These are phyloP conservation scores for Phoma sp. DNA, from an alignment of 2,329 filamentous ascomycete species.

Conservation along the genomic window DNA sequence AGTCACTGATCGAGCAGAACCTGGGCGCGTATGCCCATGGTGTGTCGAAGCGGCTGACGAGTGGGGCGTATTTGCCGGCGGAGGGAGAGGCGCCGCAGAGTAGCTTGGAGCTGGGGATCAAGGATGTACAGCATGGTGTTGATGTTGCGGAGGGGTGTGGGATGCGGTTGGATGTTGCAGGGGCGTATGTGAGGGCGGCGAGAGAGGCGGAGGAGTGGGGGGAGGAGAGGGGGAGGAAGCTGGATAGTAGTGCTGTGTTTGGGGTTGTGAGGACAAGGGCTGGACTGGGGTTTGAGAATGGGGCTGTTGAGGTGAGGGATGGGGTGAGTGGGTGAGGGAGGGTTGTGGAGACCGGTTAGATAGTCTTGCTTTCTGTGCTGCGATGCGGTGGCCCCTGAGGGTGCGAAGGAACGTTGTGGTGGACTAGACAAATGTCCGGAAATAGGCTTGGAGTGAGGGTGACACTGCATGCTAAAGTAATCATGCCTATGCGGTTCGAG, in stretches of 20 bases:
- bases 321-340: not conserved
- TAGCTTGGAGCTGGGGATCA: constrained; percentile 57
- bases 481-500: no score
- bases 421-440: no score
- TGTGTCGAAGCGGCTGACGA: constrained; percentile 36
- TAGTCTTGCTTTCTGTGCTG: no score
- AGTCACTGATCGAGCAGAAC: constrained; percentile 50
- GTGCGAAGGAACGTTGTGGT: no score
- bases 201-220: constrained; percentile 51
- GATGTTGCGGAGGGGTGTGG: constrained; percentile 51
- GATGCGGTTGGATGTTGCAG: constrained; percentile 49
- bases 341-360: no score
- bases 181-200: constrained; percentile 54
- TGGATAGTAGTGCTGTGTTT: constrained; percentile 61
- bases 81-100: constrained; percentile 52
- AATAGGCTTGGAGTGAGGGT: no score
- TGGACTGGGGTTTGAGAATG: constrained; percentile 54
- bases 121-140: constrained; percentile 60
- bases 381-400: no score
- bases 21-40: constrained; percentile 36
- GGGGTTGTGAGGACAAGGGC: constrained; percentile 54
- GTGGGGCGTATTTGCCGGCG: constrained; percentile 33
- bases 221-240: constrained; percentile 39
- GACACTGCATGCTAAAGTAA: no score
- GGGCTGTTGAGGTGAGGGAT: constrained; percentile 35